Percentiles rank a stretch among this genome's conserved stretches.
These are phyloP conservation scores for Venturiaceae sp. DNA, from an alignment of 2,329 filamentous ascomycete species.

Conservation along the genomic window DNA sequence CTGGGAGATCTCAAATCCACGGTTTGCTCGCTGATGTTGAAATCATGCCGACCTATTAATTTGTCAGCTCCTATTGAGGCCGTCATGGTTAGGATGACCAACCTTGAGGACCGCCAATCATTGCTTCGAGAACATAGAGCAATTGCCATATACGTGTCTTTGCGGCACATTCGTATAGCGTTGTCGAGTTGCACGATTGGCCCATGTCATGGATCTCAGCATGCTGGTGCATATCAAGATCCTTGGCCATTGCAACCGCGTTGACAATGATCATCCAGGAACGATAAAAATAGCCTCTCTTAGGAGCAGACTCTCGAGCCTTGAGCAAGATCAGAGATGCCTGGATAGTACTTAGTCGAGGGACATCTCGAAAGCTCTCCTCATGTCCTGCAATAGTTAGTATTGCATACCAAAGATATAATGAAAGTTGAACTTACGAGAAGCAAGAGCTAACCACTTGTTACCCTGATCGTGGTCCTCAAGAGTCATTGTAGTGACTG, in stretches of 20 bases:
- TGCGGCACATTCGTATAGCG: constrained; percentile 65
- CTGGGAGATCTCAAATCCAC: constrained; percentile 64
- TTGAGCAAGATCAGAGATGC: constrained; percentile 81
- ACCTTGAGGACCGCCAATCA: constrained; percentile 94
- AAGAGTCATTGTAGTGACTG: constrained; percentile 73
- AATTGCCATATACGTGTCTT: constrained; percentile 87
- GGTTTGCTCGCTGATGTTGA: constrained; percentile 63
- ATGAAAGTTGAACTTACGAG: constrained; percentile 46
- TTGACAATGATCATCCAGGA: constrained; percentile 96
- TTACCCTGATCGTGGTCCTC: constrained; percentile 78
- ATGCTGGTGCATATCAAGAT: constrained; percentile 83
- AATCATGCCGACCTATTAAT: constrained; percentile 61
- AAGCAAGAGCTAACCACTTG: constrained; percentile 86
- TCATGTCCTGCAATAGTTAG: constrained; percentile 57
- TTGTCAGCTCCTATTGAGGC: constrained; percentile 10
- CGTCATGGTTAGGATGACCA: constrained; percentile 13
- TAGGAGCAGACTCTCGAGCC: constrained; percentile 82
- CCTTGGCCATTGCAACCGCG: constrained; percentile 86
- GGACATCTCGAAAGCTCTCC: constrained; percentile 87
- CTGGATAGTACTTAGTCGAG: constrained; percentile 83
- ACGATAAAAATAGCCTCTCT: constrained; percentile 89
- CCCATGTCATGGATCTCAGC: constrained; percentile 67
- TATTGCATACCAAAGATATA: background rate
- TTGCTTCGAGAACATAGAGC: constrained; percentile 75
- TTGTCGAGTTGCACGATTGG: constrained; percentile 56